These are phyloP conservation scores for Dactylonectria macrodidyma DNA, from an alignment of 2,329 filamentous ascomycete species.

Conservation along the genomic window DNA sequence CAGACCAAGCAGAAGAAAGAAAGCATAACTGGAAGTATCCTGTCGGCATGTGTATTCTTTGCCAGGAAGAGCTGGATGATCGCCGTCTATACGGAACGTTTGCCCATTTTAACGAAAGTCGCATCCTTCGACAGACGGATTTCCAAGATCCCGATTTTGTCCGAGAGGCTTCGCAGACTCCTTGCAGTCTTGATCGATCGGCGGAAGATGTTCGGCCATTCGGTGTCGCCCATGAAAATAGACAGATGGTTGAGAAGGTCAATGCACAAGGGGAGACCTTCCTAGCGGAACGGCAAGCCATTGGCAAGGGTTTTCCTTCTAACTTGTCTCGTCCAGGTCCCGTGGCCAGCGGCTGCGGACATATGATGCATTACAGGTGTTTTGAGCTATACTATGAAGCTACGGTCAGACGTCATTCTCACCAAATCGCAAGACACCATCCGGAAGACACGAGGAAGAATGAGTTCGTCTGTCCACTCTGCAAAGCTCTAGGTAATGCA, in stretches of 20 bases:
- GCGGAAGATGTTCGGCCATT: slow-evolving; percentile 89
- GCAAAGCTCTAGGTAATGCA: slow-evolving; percentile 95
- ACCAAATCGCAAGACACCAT: slow-evolving; percentile 95
- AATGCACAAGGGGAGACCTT: slow-evolving; percentile 80
- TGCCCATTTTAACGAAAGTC: slow-evolving; percentile 88
- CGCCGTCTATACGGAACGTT: slow-evolving; percentile 93
- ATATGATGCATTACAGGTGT: slow-evolving; percentile 98
- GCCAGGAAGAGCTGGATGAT: slow-evolving; percentile 96
- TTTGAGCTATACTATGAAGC: slow-evolving; percentile 94
- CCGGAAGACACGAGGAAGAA: slow-evolving; percentile 84
- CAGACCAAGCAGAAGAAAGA: slow-evolving; percentile 72
- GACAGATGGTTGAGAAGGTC: slow-evolving; percentile 81
- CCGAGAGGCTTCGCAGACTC: slow-evolving; percentile 84
- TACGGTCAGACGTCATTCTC: slow-evolving; percentile 85
- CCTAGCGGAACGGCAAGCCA: slow-evolving; percentile 81
- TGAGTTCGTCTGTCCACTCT: slow-evolving; percentile 96
- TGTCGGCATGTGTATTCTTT: slow-evolving; percentile 92
- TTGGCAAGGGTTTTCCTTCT: slow-evolving; percentile 91
- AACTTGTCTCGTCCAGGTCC: slow-evolving; percentile 78
- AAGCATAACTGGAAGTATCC: slow-evolving; percentile 87
- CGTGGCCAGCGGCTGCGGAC: slow-evolving; percentile 91
- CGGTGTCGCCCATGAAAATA: slow-evolving; percentile 91
- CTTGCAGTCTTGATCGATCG: slow-evolving; percentile 86
- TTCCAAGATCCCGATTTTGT: slow-evolving; percentile 87
- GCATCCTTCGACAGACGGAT: slow-evolving; percentile 89